These are phyloP conservation scores for Penicillium paradoxum DNA, from an alignment of 495 filamentous ascomycete species.

Conservation along the genomic window DNA sequence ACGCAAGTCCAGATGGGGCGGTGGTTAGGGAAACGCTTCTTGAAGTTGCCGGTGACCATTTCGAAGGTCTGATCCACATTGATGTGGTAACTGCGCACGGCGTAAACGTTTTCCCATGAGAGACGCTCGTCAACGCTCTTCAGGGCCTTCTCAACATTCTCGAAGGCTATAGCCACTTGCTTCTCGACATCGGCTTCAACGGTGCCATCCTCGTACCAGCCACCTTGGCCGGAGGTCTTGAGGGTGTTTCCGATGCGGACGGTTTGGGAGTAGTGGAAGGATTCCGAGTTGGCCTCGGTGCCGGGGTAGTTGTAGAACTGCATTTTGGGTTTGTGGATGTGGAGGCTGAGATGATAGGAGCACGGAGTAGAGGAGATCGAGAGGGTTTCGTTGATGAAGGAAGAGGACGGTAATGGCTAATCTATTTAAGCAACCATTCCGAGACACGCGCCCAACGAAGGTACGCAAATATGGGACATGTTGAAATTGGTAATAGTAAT, in stretches of 20 bases:
- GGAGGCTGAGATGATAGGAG: background rate
- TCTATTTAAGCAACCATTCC: background rate
- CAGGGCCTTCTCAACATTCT: conserved; percentile 9
- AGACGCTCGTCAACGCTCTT: conserved; percentile 9
- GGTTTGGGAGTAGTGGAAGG: conserved; percentile 16
- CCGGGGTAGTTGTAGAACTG: conserved; percentile 14
- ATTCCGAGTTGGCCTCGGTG: conserved; percentile 13
- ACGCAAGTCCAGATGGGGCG: conserved; percentile 16
- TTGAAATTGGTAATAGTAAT: background rate
- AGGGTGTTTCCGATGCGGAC: conserved; percentile 8
- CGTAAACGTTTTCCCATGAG: conserved; percentile 14
- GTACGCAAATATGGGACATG: background rate
- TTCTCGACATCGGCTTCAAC: conserved; percentile 4
- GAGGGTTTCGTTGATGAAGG: background rate
- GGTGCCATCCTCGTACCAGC: conserved; percentile 10
- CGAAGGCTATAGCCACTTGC: conserved; percentile 12
- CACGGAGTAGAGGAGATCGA: background rate
- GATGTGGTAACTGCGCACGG: conserved; percentile 14
- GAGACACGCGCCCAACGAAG: background rate
- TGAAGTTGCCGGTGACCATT: conserved; percentile 14
- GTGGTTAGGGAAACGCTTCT: conserved; percentile 5
- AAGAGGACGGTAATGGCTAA: background rate
- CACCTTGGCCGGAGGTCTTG: conserved; percentile 16
- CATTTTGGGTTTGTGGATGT: background rate
- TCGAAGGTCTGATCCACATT: conserved; percentile 14